Conservation (phyloP, 495 filamentous ascomycete genomes). For the Penicillium cataractarum region DNA sequence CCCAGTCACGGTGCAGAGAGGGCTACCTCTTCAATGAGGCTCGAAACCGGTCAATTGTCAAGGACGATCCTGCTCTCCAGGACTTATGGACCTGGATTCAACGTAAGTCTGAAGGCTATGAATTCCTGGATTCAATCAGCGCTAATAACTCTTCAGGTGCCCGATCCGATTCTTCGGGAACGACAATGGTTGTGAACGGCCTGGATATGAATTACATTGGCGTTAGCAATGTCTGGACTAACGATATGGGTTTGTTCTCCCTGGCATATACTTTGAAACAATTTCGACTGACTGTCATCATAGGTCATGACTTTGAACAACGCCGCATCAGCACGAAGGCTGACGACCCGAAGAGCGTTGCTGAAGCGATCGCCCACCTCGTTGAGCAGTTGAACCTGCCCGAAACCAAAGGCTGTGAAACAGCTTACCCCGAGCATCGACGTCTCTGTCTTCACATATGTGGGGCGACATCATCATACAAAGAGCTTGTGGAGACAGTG, state of each 20-base stretch:
- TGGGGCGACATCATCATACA: conserved; percentile 65
- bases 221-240: conserved; percentile 77
- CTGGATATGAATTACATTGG: conserved; percentile 88
- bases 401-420: conserved; percentile 54
- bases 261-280: neutral
- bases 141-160: conserved; percentile 56
- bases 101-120: conserved; percentile 50
- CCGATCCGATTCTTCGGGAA: conserved; percentile 62
- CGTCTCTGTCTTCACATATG: conserved; percentile 80
- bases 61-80: conserved; percentile 73
- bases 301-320: conserved; percentile 39
- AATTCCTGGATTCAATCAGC: neutral
- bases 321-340: conserved; percentile 32
- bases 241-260: conserved; percentile 61
- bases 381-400: conserved; percentile 51
- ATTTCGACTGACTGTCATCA: conserved; percentile 27
- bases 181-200: conserved; percentile 72
- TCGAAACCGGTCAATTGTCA: conserved; percentile 67
- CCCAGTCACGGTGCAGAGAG: conserved; percentile 60
- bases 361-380: conserved; percentile 55
- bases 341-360: conserved; percentile 40
- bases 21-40: conserved; percentile 79
- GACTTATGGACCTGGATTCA: conserved; percentile 78
- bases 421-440: conserved; percentile 71
- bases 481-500: conserved; percentile 64